These are phyloP conservation scores for Erythrophleum fordii DNA, from an alignment of 306 rosid species.

Conservation along the genomic window DNA sequence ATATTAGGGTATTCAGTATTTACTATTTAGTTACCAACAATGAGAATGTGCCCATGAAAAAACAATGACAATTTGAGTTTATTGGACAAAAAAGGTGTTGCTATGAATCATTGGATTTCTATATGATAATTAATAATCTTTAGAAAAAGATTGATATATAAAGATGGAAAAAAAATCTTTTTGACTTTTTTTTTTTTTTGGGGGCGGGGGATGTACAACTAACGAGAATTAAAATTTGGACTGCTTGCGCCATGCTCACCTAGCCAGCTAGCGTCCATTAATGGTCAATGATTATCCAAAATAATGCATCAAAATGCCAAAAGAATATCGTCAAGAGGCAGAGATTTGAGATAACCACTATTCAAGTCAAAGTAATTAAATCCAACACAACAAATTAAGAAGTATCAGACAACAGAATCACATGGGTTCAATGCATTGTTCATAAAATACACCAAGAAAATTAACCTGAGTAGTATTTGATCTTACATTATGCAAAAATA, in stretches of 20 bases:
- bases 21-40: no score
- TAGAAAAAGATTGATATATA: no score
- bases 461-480: background rate
- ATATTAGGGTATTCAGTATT: no score
- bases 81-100: no score
- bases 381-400: constrained; percentile 18
- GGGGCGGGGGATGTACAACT: no score
- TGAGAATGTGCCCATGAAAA: no score
- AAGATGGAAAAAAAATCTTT: no score
- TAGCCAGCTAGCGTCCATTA: background rate
- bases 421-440: constrained; percentile 43
- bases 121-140: background rate
- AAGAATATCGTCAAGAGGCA: background rate
- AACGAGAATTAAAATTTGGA: no score
- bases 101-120: no score
- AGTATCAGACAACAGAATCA: constrained; percentile 32
- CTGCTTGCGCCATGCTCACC: background rate
- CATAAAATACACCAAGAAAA: constrained; percentile 37
- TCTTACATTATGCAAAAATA: background rate
- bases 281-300: background rate
- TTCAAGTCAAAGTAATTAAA: constrained; percentile 36
- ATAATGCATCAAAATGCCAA: constrained; percentile 16
- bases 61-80: no score
- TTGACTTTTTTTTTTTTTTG: no score
- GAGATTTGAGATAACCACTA: constrained; percentile 32